Evolutionary conservation across 2,329 filamentous ascomycete genomes (phyloP).

Genomic region (Scedosporium apiospermum): DNA sequence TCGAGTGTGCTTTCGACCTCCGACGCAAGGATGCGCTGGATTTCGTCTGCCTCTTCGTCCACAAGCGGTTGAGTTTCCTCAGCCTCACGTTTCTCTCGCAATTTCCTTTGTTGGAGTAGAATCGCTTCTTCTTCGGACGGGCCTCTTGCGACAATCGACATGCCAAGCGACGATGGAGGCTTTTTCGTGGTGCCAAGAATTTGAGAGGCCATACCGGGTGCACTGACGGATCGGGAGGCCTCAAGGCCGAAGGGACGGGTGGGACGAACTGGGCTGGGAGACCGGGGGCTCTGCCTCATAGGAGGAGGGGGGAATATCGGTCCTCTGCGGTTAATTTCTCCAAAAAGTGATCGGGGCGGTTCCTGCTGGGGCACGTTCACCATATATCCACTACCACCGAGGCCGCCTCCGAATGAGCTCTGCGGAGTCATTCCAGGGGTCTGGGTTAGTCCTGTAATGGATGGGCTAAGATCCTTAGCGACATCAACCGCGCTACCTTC

Average conservation of each 20-base stretch:
- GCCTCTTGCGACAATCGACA: conserved; percentile 18
- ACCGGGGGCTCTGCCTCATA: conserved; percentile 52
- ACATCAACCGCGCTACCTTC: conserved; percentile 57
- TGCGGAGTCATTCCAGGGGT: conserved; percentile 46
- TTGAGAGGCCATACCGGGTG: conserved; percentile 49
- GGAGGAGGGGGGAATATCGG: conserved; percentile 42
- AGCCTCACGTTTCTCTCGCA: conserved; percentile 44
- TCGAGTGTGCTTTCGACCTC: conserved; percentile 50
- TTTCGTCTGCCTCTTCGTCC: conserved; percentile 61
- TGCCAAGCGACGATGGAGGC: conserved; percentile 4
- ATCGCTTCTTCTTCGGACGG: conserved; percentile 35
- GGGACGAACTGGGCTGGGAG: conserved; percentile 58
- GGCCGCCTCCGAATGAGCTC: conserved; percentile 42
- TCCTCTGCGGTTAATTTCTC: conserved; percentile 35
- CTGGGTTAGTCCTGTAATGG: conserved; percentile 30
- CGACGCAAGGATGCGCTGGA: conserved; percentile 53
- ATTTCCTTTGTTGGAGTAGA: conserved; percentile 39
- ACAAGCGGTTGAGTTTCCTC: conserved; percentile 48
- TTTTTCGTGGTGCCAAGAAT: conserved; percentile 26
- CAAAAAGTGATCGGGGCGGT: conserved; percentile 31
- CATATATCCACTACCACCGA: conserved; percentile 4
- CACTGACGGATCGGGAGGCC: conserved; percentile 48
- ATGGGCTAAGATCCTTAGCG: conserved; percentile 52
- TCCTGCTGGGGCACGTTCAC: conserved; percentile 29
- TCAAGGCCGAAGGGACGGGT: conserved; percentile 35